A percentile compares a stretch with the other conserved stretches of the same genome.
phyloP scores from a whole-genome alignment of 768 basidiomycete genomes.

The Flagelloscypha sp. region DNA sequence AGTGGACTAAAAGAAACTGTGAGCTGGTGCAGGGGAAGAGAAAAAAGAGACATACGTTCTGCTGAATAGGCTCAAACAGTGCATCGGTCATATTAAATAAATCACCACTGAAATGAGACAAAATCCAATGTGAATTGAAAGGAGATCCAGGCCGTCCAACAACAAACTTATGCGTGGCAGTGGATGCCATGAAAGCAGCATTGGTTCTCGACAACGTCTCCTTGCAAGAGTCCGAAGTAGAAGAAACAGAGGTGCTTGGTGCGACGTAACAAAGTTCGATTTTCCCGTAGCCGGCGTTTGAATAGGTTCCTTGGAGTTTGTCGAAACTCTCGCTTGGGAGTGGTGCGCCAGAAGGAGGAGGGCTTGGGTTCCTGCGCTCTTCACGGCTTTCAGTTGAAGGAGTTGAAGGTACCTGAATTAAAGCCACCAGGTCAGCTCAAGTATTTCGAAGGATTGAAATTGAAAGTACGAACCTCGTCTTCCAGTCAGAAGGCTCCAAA shows the following conservation, averaged over 20 bases:
- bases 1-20: too few relatives aligned
- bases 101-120: too few relatives aligned
- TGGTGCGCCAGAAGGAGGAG: conserved; percentile 12
- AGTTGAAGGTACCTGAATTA: conserved; percentile 4
- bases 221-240: conserved; percentile 7
- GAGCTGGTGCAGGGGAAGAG: too few relatives aligned
- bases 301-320: conserved; percentile 16
- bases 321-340: conserved; percentile 9
- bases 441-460: not conserved
- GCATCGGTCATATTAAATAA: too few relatives aligned
- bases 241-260: conserved; percentile 9
- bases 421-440: too few relatives aligned
- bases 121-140: too few relatives aligned
- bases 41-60: too few relatives aligned
- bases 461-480: conserved; percentile 10
- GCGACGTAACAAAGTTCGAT: conserved; percentile 17
- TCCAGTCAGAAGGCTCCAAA: conserved; percentile 18
- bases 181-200: conserved; percentile 13
- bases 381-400: too few relatives aligned
- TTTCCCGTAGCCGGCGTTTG: conserved; percentile 16
- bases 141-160: too few relatives aligned
- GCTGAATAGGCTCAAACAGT: too few relatives aligned
- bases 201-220: conserved; percentile 4
- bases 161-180: too few relatives aligned
- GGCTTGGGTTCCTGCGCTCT: conserved; percentile 1